A percentile compares a stretch with the other conserved stretches of the same genome.
Evolutionary conservation across 2,329 filamentous ascomycete genomes (phyloP).

Genomic region (Pseudocercospora crystallina): DNA sequence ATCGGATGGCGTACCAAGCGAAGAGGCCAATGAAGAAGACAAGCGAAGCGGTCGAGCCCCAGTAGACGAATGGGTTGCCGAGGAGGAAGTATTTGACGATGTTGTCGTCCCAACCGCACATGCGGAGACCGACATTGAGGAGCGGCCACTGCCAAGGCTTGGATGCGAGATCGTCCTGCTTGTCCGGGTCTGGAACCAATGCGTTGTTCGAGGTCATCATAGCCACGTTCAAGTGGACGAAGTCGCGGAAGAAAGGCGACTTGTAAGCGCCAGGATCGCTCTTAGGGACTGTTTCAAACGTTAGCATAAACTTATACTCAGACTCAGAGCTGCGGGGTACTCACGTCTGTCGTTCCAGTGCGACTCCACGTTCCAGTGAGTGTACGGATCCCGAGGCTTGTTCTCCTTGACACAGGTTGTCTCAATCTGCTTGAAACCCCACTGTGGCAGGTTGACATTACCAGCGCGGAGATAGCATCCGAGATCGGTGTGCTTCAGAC

Average conservation of each 20-base stretch:
- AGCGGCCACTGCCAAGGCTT: slow-evolving; percentile 99
- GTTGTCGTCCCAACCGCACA: slow-evolving; percentile 97
- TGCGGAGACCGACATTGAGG: slow-evolving; percentile 89
- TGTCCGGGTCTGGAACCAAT: slow-evolving; percentile 93
- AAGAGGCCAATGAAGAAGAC: slow-evolving; percentile 71
- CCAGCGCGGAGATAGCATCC: slow-evolving; percentile 94
- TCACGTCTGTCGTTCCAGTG: slow-evolving; percentile 91
- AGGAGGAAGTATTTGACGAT: slow-evolving; percentile 98
- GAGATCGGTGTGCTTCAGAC: slow-evolving; percentile 76
- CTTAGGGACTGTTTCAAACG: slow-evolving; percentile 66
- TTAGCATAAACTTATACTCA: slow-evolving; percentile 29
- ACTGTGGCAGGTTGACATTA: slow-evolving; percentile 94
- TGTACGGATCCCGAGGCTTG: slow-evolving; percentile 88
- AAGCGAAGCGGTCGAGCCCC: slow-evolving; percentile 82
- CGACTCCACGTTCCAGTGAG: slow-evolving; percentile 97
- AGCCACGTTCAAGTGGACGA: slow-evolving; percentile 95
- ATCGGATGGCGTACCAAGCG: slow-evolving; percentile 83
- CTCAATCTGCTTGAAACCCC: slow-evolving; percentile 99
- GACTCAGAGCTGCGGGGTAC: slow-evolving; percentile 37
- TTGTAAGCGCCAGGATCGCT: slow-evolving; percentile 89
- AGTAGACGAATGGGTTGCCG: slow-evolving; percentile 94
- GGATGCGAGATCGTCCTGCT: slow-evolving; percentile 96
- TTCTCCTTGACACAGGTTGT: slow-evolving; percentile 92
- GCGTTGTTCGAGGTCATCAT: slow-evolving; percentile 99
- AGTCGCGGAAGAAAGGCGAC: slow-evolving; percentile 96